These are phyloP conservation scores for Diplosphaera chodatii DNA, from an alignment of 139 green algal genomes.

Conservation along the genomic window DNA sequence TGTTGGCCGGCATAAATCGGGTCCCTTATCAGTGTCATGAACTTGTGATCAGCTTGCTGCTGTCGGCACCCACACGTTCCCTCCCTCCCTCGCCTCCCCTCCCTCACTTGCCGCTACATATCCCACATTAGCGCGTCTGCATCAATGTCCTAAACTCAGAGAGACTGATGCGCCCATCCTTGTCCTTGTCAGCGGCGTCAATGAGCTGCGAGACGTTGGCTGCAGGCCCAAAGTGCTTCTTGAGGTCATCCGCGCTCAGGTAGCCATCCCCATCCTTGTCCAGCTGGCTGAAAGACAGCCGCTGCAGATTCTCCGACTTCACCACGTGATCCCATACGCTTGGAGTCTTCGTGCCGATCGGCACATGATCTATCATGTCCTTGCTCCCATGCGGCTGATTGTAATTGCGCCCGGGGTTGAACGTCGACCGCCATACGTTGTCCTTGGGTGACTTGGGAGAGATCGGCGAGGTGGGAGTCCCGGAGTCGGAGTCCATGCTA, in stretches of 20 bases:
- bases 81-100: too few species aligned
- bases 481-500: too few species aligned
- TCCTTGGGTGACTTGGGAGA: too few species aligned
- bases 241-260: not conserved
- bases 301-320: not conserved
- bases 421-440: not conserved
- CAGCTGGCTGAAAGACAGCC: not conserved
- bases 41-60: too few species aligned
- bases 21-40: too few species aligned
- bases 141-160: too few species aligned
- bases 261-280: not conserved
- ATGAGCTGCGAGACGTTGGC: not conserved
- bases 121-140: too few species aligned
- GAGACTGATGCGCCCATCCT: not conserved
- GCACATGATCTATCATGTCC: not conserved
- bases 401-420: not conserved
- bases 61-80: too few species aligned
- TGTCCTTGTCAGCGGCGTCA: not conserved
- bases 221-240: not conserved
- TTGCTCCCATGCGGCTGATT: not conserved
- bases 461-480: too few species aligned
- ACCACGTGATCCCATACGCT: not conserved
- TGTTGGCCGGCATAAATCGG: too few species aligned
- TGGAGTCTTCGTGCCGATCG: not conserved
- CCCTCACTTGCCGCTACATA: too few species aligned